Percentiles rank a stretch among this genome's conserved stretches.
phyloP scores from a whole-genome alignment of 805 yeast genomes.

The Myxozyma mucilagina region DNA sequence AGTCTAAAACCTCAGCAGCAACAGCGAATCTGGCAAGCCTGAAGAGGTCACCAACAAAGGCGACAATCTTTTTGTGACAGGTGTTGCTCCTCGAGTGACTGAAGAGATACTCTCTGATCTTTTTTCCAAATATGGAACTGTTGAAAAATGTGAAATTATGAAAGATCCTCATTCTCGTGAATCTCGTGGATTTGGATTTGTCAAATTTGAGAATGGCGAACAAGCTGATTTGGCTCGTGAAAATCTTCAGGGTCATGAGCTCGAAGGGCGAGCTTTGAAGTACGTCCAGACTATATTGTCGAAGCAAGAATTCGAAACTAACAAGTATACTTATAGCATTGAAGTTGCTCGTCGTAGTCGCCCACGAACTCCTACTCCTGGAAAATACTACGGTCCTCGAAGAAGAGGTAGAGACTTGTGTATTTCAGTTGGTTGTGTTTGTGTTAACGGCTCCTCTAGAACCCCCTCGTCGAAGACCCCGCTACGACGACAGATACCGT shows the following conservation, averaged over 20 bases:
- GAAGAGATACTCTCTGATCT: slow-evolving; percentile 39
- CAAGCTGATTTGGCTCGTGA: slow-evolving; percentile 49
- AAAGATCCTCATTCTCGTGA: slow-evolving; percentile 48
- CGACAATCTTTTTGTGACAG: slow-evolving; percentile 42
- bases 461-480: slow-evolving; percentile 13
- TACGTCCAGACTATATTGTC: neutral
- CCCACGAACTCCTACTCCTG: slow-evolving; percentile 45
- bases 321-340: slow-evolving; percentile 35
- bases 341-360: slow-evolving; percentile 49
- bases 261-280: slow-evolving; percentile 46
- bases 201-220: slow-evolving; percentile 45
- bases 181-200: slow-evolving; percentile 56
- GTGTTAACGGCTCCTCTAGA: neutral
- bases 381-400: slow-evolving; percentile 41
- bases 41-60: slow-evolving; percentile 36
- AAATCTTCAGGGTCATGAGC: slow-evolving; percentile 46
- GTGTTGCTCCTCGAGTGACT: slow-evolving; percentile 38
- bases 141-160: slow-evolving; percentile 47
- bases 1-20: neutral
- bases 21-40: neutral
- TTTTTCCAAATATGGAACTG: slow-evolving; percentile 38
- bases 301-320: neutral
- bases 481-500: slow-evolving; percentile 24
- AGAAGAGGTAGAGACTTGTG: slow-evolving; percentile 8
- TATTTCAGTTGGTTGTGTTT: neutral